These are phyloP conservation scores for Macadamia integrifolia DNA, from an alignment of 164 flowering plant genomes.

Conservation along the genomic window DNA sequence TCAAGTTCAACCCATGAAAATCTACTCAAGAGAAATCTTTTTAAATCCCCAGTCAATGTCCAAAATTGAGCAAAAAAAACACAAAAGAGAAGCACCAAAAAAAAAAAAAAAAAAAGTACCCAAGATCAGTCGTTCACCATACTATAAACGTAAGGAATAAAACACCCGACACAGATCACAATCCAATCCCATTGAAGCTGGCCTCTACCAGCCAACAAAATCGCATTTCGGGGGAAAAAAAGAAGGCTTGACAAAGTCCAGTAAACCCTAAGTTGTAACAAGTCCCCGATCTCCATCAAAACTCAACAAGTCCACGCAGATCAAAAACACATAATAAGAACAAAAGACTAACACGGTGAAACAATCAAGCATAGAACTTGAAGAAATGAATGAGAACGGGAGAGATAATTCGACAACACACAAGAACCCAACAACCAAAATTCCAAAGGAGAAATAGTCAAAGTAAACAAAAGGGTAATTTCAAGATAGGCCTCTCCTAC, in stretches of 20 bases:
- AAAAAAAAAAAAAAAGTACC: conserved; percentile 10
- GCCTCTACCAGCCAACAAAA: conserved; percentile 15
- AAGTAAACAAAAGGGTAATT: conserved; percentile 5
- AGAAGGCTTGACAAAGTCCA: background rate
- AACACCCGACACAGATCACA: conserved; percentile 64
- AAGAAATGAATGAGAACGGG: conserved; percentile 8
- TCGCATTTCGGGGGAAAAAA: background rate
- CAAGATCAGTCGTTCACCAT: conserved; percentile 1
- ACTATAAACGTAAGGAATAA: conserved; percentile 9
- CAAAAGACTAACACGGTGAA: background rate
- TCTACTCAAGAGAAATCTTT: conserved; percentile 13
- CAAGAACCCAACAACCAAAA: background rate
- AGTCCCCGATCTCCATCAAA: conserved; percentile 5
- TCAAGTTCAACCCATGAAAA: conserved; percentile 26
- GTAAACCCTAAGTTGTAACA: conserved; percentile 11
- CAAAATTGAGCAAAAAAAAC: conserved; percentile 10
- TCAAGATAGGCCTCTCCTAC: conserved; percentile 13
- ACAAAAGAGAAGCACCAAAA: conserved; percentile 7
- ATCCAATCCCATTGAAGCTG: conserved; percentile 61
- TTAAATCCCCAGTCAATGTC: conserved; percentile 8
- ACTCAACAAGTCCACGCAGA: conserved; percentile 11
- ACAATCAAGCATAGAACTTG: conserved; percentile 10
- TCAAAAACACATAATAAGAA: conserved; percentile 12
- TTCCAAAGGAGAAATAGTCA: background rate
- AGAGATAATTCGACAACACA: background rate